phyloP scores from a whole-genome alignment of 2,329 filamentous ascomycete genomes.

The Ophiostoma ulmi region DNA sequence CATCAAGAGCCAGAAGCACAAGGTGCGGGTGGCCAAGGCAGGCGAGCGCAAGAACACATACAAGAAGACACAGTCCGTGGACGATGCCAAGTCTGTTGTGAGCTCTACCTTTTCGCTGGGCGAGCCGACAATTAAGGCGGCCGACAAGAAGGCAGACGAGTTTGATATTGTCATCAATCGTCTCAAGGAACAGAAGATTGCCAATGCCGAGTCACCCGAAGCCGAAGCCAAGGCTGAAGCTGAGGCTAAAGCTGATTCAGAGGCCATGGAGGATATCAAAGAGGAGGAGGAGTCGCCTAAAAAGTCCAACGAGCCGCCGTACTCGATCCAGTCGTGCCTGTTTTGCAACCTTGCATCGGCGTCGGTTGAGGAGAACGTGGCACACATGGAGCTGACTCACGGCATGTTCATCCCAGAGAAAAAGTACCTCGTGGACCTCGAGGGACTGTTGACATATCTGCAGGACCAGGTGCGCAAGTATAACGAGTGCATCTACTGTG shows the following conservation, averaged over 20 bases:
- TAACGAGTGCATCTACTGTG: conserved; percentile 83
- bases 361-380: conserved; percentile 66
- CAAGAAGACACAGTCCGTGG: conserved; percentile 43
- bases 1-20: conserved; percentile 84
- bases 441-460: conserved; percentile 73
- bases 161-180: conserved; percentile 72
- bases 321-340: conserved; percentile 60
- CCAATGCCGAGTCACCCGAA: conserved; percentile 37
- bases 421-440: conserved; percentile 72
- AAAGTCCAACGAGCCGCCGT: conserved; percentile 34
- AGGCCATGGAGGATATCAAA: background rate
- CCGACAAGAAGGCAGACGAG: conserved; percentile 64
- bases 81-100: conserved; percentile 75
- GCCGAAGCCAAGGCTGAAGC: conserved; percentile 30
- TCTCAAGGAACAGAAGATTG: conserved; percentile 59
- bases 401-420: conserved; percentile 95
- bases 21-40: conserved; percentile 55
- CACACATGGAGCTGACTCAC: conserved; percentile 88
- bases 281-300: conserved; percentile 30
- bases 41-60: conserved; percentile 24
- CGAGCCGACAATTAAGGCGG: conserved; percentile 57
- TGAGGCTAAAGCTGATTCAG: background rate
- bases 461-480: conserved; percentile 73
- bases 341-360: conserved; percentile 90
- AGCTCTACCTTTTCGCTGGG: conserved; percentile 90